Base-by-base conservation (phyloP, 108 stramenopile species). In the Licmophora abbreviata region DNA sequence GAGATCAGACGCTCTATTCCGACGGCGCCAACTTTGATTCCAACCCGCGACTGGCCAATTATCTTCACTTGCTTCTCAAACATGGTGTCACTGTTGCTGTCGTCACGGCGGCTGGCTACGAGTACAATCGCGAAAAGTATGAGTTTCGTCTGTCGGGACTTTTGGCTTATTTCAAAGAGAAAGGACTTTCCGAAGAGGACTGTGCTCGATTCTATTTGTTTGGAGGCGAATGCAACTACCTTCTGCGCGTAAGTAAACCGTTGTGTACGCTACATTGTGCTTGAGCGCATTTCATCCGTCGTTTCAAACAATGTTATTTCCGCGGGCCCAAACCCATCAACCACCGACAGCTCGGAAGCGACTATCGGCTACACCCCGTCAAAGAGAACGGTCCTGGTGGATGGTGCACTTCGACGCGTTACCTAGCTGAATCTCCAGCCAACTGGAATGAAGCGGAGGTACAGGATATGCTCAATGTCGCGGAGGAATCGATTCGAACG, bases 81-180 rank as follows among this genome's bases (percentile, higher is more conserved):
- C 74, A 81, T 59, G 84, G 88, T 14, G 85, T 88, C n/a, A 77
- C 74, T 1, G 68, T 95, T 21, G 84, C 88, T 4, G 85, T 96
- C 6, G 92, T 96, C 0, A 96, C 95, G 7, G 95, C 95, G 15
- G 95, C 95, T 29, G 95, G 95, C 0, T 96, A 96, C 54, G 91
- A 92, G 36, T 92, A 92, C 59, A 72, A 92, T 37, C 68, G 66
- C 8, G 71, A 69, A 48, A 88, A 88, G 63, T 96, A 96, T 52
- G 86, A 88, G 57, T 58, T 81, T 28, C 77, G 95, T 0, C 49
- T 96, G 26, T 70, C 72, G 1, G 95, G 95, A 21, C 40, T 96
- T 23, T 53, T 96, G 32, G 58, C 73, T 2, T 89, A 73, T 58
- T 94, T 96, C 54, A 61, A 66, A 30, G 61, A 76, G 20, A 67